Evolutionary conservation across 2,329 filamentous ascomycete genomes (phyloP), one percentile per base, ranked within the genome.

Genomic region (Cladosporium phlei): DNA sequence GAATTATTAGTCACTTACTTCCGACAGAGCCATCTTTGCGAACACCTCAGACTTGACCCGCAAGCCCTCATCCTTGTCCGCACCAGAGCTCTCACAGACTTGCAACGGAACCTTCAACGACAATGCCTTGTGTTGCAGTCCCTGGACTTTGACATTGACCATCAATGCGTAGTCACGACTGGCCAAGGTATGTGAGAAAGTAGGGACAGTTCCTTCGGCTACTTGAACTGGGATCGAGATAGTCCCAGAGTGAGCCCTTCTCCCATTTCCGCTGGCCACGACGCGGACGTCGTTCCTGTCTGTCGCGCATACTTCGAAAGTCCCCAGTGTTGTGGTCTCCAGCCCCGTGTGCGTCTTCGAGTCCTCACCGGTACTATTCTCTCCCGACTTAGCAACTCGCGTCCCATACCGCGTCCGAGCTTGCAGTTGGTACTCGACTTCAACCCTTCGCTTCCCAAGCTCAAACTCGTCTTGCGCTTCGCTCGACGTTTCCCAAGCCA

Each of bases 401-500:
- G 42, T 45, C 7, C 42, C 24, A 21, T 20, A 45, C 10, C 32
- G 22, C 22, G 42, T 45, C 12, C 42, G 16, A 11, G 32, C 6
- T n/a, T 28, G 32, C 17, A 45, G n/a, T 2, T 19, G 19, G 20
- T 45, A 45, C 24, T 45, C 42, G 25, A 45, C 22, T 17, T 20
- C 29, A 6, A 17, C 17, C 7, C n/a, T 4, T 17, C 32, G 17
- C 12, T n/a, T 1, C 4, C 30, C 42, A 4, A 19, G 12, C 22
- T 45, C 42, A 22, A 35, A 45, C 24, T 37, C 32, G 8, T 45
- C 42, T 5, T 45, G 37, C 32, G 32, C 42, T 12, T 28, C 30
- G 25, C 32, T 45, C 21, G 2, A 5, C 9, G 32, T 45, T 14
- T 34, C 30, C 42, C 42, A 45, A 2, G 8, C 14, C 32, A 45